phyloP scores from a whole-genome alignment of 164 flowering plant species.

The Sextonia rubra region DNA sequence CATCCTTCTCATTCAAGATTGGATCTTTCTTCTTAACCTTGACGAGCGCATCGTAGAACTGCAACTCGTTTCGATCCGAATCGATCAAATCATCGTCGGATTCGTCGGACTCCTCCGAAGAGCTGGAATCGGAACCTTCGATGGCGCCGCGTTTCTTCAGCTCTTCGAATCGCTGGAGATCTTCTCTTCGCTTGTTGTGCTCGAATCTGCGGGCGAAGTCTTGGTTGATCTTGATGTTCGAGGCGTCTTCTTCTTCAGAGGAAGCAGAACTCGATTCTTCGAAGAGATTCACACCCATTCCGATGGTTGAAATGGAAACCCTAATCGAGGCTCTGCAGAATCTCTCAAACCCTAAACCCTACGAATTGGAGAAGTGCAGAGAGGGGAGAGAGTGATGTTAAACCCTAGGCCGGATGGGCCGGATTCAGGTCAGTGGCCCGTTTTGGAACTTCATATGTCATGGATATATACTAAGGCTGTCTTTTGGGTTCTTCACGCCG shows the following conservation, averaged over 20 bases:
- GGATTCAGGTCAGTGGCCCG: too few species aligned
- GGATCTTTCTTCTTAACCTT: conserved; percentile 71
- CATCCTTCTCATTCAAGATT: conserved; percentile 37
- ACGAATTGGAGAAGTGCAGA: too few species aligned
- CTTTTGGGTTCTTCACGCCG: too few species aligned
- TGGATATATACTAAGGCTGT: too few species aligned
- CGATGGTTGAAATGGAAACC: neutral
- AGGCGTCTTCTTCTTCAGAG: conserved; percentile 33
- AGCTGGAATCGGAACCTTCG: conserved; percentile 18
- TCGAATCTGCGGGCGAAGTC: conserved; percentile 59
- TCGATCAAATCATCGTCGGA: conserved; percentile 9
- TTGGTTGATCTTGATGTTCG: conserved; percentile 52
- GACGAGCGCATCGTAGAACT: conserved; percentile 47
- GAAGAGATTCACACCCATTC: conserved; percentile 42
- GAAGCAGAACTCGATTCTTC: conserved; percentile 29
- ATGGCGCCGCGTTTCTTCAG: conserved; percentile 53
- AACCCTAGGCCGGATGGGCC: too few species aligned
- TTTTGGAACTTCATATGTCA: too few species aligned
- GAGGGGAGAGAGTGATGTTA: too few species aligned
- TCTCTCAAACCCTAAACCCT: too few species aligned
- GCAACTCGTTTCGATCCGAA: conserved; percentile 25
- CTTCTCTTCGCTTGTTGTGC: conserved; percentile 83
- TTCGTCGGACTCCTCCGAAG: conserved; percentile 23
- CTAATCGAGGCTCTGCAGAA: too few species aligned
- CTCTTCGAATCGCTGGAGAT: conserved; percentile 59